Evolutionary conservation across 495 filamentous ascomycete species (phyloP), one percentile per base, ranked within the genome.

Genomic region (Viridothelium virens): DNA sequence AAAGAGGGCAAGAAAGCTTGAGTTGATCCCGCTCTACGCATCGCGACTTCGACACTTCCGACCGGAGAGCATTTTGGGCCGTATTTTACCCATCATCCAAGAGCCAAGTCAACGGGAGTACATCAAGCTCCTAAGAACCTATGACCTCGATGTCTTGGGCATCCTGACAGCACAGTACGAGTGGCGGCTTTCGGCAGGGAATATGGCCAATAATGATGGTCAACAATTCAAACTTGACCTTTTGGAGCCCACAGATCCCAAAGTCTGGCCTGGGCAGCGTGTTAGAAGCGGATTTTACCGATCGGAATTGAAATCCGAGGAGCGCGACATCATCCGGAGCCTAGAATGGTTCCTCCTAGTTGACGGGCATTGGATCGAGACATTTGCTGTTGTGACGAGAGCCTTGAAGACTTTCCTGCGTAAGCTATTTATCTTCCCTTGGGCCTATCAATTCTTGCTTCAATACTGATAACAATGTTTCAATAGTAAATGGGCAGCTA

Each of bases 11-110:
- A 83, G 86, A 10, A 82, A 94, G 59, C 83, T 87, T 53, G 85
- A 91, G 61, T 75, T 92, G 48, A 86, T 95, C 63, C 92, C 93
- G 3, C 79, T 93, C 2, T 99, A 99, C 76, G 92, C 89, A 46
- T 88, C 90, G 36, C 86, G 89, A 69, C 79, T 98, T 2, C 82
- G 83, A 6, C 76, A 74, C 0, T 66, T 74, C 1, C 76, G 81
- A 62, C 69, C 74, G 56, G 80, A 84, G 66, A 74, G 80, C 56
- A 79, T 79, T 16, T 70, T 90, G 6, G 85, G 81, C 66, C 77
- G 83, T 36, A 81, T 86, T 39, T 77, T 89, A 36, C 81, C 83
- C 41, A 79, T 82, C 61, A 76, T 88, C 61, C 78, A 75, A 16
- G 76, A 78, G 56, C 61, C 71, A 11, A 75, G 81, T 6, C 82